phyloP scores from a whole-genome alignment of 352 stramenopile species.

The Globisporangium uncinulatum region DNA sequence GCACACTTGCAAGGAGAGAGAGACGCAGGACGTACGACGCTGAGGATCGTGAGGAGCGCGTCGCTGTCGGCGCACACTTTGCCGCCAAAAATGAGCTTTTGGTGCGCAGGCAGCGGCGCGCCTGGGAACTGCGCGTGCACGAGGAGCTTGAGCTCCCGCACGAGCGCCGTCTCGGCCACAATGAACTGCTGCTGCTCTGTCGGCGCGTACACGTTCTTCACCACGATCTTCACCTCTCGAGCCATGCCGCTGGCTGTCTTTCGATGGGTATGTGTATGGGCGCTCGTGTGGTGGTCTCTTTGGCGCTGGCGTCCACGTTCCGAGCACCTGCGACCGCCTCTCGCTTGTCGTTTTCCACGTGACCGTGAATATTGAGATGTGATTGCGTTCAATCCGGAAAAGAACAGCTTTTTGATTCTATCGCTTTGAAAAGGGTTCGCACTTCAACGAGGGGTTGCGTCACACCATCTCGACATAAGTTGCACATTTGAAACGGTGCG shows the following conservation, averaged over 20 bases:
- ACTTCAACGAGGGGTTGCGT: too few relatives aligned
- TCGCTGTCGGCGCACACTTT: constrained; percentile 77
- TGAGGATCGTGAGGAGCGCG: constrained; percentile 27
- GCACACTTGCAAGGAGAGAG: background rate
- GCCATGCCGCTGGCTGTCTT: constrained; percentile 1
- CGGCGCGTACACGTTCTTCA: constrained; percentile 80
- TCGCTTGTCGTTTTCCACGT: too few relatives aligned
- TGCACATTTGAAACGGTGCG: too few relatives aligned
- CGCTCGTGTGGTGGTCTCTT: background rate
- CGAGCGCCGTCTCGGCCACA: constrained; percentile 21
- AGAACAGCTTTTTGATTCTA: too few relatives aligned
- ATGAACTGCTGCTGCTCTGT: constrained; percentile 45
- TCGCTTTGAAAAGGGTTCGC: too few relatives aligned
- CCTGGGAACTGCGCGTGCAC: constrained; percentile 45
- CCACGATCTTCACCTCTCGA: constrained; percentile 51
- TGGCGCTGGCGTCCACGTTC: too few relatives aligned
- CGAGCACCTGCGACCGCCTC: too few relatives aligned
- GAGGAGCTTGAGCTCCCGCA: constrained; percentile 59
- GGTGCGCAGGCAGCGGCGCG: constrained; percentile 33
- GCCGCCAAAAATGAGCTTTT: constrained; percentile 85
- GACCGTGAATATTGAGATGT: too few relatives aligned
- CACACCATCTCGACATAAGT: too few relatives aligned
- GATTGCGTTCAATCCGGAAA: too few relatives aligned
- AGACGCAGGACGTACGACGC: constrained; percentile 9
- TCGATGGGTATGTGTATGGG: background rate